phyloP scores from a whole-genome alignment of 495 filamentous ascomycete species.

The Aspergillus carlsbadensis region DNA sequence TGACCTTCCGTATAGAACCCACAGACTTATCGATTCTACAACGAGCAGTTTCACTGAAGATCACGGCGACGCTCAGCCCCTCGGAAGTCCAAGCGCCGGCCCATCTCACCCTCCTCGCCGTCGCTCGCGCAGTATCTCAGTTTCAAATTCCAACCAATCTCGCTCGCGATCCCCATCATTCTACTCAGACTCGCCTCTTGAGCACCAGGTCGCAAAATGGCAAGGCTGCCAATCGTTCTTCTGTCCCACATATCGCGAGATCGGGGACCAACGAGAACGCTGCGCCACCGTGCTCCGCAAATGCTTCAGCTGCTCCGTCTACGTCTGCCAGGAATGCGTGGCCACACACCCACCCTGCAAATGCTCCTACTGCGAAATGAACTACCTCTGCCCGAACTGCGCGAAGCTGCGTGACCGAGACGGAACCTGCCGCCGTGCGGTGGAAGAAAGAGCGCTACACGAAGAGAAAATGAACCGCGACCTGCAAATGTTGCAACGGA shows the following conservation, averaged over 20 bases:
- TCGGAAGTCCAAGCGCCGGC: conserved; percentile 20
- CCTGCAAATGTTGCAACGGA: conserved; percentile 41
- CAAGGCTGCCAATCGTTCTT: conserved; percentile 59
- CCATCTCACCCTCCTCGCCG: conserved; percentile 21
- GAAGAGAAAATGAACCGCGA: conserved; percentile 48
- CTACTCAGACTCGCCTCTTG: conserved; percentile 40
- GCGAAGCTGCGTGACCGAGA: conserved; percentile 41
- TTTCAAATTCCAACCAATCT: conserved; percentile 43
- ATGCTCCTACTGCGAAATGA: conserved; percentile 53
- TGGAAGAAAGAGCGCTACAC: conserved; percentile 40
- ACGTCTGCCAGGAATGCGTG: conserved; percentile 57
- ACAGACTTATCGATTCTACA: conserved; percentile 33
- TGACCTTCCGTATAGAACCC: conserved; percentile 35
- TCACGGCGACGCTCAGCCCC: conserved; percentile 24
- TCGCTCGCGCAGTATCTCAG: conserved; percentile 32
- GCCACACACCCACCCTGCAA: conserved; percentile 46
- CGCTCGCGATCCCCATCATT: conserved; percentile 39
- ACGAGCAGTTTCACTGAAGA: conserved; percentile 45
- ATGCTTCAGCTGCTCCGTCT: conserved; percentile 54
- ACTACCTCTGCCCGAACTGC: conserved; percentile 56
- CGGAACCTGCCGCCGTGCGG: conserved; percentile 41
- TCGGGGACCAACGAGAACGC: conserved; percentile 50
- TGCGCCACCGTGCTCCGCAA: conserved; percentile 50
- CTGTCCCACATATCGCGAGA: conserved; percentile 49
- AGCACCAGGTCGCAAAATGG: conserved; percentile 38